These are phyloP conservation scores for Strigomonas oncopelti DNA, from an alignment of 208 protist genomes.

Conservation along the genomic window DNA sequence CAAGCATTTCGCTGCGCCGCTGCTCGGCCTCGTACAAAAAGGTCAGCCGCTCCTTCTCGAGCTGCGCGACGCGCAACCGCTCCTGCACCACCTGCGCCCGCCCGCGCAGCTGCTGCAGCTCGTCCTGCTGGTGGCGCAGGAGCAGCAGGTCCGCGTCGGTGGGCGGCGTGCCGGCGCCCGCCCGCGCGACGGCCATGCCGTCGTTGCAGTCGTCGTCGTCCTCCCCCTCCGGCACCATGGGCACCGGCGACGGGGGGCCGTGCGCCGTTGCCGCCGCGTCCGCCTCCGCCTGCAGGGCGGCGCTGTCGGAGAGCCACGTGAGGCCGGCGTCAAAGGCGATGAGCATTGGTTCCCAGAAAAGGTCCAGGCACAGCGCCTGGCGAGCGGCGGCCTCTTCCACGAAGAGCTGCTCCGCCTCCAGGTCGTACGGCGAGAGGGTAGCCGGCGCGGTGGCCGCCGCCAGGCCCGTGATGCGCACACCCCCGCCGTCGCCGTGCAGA, in stretches of 20 bases:
- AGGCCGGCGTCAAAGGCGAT: conserved; percentile 86
- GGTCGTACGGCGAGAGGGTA: conserved; percentile 16
- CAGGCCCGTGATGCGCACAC: conserved; percentile 18
- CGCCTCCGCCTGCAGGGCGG: conserved; percentile 17
- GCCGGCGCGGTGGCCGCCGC: conserved; percentile 12
- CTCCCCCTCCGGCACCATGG: background rate
- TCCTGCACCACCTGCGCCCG: conserved; percentile 41
- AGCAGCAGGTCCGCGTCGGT: conserved; percentile 54
- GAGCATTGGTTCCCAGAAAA: conserved; percentile 79
- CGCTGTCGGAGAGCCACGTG: conserved; percentile 65
- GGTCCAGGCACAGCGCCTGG: conserved; percentile 50
- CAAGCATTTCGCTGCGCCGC: conserved; percentile 54
- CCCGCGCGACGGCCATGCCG: conserved; percentile 15
- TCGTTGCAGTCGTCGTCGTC: background rate
- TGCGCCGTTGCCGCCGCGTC: conserved; percentile 8
- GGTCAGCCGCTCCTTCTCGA: conserved; percentile 47
- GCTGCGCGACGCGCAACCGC: conserved; percentile 35
- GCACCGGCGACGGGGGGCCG: conserved; percentile 11
- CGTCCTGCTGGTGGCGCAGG: conserved; percentile 44
- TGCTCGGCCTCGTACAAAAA: conserved; percentile 59
- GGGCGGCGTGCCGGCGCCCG: conserved; percentile 29
- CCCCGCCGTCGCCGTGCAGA: conserved; percentile 27
- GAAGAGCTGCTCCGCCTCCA: conserved; percentile 38
- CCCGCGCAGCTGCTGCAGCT: conserved; percentile 34
- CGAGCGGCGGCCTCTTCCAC: conserved; percentile 47